These are phyloP conservation scores for Apodospora peruviana DNA, from an alignment of 495 filamentous ascomycete species.

Conservation along the genomic window DNA sequence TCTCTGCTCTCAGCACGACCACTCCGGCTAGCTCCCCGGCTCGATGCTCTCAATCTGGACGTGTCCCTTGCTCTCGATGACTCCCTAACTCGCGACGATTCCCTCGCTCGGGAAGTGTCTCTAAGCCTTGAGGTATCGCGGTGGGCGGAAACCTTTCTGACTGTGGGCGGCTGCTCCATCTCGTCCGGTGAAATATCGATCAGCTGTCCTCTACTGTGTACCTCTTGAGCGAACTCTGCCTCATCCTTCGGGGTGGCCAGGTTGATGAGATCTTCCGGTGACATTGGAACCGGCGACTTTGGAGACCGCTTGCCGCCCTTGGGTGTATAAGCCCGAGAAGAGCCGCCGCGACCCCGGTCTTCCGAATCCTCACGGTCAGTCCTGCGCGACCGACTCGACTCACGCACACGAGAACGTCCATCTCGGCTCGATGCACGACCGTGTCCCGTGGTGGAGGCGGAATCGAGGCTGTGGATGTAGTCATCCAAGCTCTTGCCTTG, in stretches of 20 bases:
- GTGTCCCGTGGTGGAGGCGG: constrained; percentile 57
- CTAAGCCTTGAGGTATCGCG: constrained; percentile 19
- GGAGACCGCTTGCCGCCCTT: constrained; percentile 79
- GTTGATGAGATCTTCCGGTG: constrained; percentile 70
- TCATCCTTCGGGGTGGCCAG: constrained; percentile 40
- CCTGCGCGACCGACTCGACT: constrained; percentile 46
- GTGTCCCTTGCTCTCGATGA: constrained; percentile 10
- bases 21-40: constrained; percentile 41
- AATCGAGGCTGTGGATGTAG: constrained; percentile 82
- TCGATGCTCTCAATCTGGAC: constrained; percentile 26
- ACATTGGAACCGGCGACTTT: constrained; percentile 88
- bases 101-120: constrained; percentile 20
- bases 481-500: constrained; percentile 67
- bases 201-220: constrained; percentile 6
- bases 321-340: constrained; percentile 60
- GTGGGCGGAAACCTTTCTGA: constrained; percentile 32
- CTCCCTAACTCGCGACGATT: neutral
- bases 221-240: constrained; percentile 5
- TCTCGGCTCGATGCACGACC: constrained; percentile 55
- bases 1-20: constrained; percentile 17
- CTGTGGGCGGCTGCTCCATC: constrained; percentile 37
- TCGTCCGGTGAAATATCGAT: constrained; percentile 20
- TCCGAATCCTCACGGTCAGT: constrained; percentile 57
- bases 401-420: constrained; percentile 44
- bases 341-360: constrained; percentile 59